Evolutionary conservation across 2,329 filamentous ascomycete species (phyloP), one percentile per base, ranked within the genome.

Genomic region (Neobulgaria alba): DNA sequence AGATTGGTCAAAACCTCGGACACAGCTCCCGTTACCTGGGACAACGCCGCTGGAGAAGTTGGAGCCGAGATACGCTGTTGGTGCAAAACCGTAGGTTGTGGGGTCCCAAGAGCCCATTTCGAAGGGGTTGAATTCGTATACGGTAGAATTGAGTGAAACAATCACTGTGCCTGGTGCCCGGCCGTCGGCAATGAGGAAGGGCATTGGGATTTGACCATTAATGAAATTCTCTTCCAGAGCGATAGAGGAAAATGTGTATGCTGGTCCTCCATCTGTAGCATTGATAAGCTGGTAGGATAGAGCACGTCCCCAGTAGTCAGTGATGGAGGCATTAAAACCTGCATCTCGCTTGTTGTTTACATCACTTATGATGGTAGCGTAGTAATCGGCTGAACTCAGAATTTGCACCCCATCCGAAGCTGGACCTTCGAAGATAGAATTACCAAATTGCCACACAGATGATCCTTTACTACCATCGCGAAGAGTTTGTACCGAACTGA

Each of bases 301-400:
- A 34, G 85, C 85, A 43, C 88, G 82, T 19, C 85, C 85, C 82
- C 88, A 94, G 61, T 87, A 87, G 65, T 95, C 89, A 0, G 89
- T 95, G 42, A 95, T 71, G 7, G 85, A 83, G 3, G 74, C 75
- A 33, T 79, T 66, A 56, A 71, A 89, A 0, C 77, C 75, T 12
- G 79, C 81, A 43, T 79, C 61, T 1, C 57, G 54, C 63, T 90
- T 92, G 3, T 59, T 66, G 0, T 67, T 50, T 1, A 88, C 81
- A 10, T 74, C 67, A 9, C 73, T 61, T 4, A 65, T 56, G 12
- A 90, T 61, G 19, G 78, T 67, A 3, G 62, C 62, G 56, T 77
- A 89, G 60, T 90, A 89, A 19, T 72, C 63, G 2, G 67, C 69
- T 2, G 71, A 73, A 47, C 67, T 64, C 12, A 82, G 57, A 5